Base-by-base conservation (phyloP, 163 green algal species). In the Scenedesmus sp. region DNA sequence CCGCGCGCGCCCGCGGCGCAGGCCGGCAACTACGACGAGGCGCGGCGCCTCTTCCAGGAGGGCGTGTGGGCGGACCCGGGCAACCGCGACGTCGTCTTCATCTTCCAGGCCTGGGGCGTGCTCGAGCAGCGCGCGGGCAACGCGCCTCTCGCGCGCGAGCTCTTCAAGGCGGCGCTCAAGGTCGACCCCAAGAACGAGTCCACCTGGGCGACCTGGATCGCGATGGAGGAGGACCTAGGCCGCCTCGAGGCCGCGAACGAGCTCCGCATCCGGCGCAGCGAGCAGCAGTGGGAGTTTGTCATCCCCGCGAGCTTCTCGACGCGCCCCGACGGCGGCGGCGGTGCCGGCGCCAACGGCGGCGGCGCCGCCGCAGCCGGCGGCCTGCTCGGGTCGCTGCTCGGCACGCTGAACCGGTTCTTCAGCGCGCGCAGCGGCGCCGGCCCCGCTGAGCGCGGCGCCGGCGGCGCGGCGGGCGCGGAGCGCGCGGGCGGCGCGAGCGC, bases 91-190 rank as follows among this genome's bases (percentile, higher is more conserved):
- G 91, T 91, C 10, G 87, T 90, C n/a, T 89, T 78, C 29, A 67
- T 96, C 17, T 96, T 94, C 81, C 87, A 97, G 86, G 95, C 95
- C 1, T 98, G 95, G 95, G 96, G 86, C 3, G 80, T 95, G 48
- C 84, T 99, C 60, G 96, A 99, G 88, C 73, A 69, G 24, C 50
- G 78, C 9, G 75, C 82, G 3, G 88, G 93, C 58, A 97, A 98
- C 72, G 34, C 85, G 2, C 28, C 76, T 20, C 81, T 96, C 14
- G 94, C 96, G 1, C 87, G 96, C 14, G 85, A 95, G 86, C 87
- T 98, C 18, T 98, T 97, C 87, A 97, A 97, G 80, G 95, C 92
- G 24, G 96, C 92, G 3, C 80, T 99, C 11, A 94, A 94, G 69
- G 91, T 89, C 6, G 91, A 96, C 81, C 88, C 91, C 17, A 83